Evolutionary conservation across 1,284 basidiomycete species (phyloP).

Genomic region (Tetrapyrgos nigripes): DNA sequence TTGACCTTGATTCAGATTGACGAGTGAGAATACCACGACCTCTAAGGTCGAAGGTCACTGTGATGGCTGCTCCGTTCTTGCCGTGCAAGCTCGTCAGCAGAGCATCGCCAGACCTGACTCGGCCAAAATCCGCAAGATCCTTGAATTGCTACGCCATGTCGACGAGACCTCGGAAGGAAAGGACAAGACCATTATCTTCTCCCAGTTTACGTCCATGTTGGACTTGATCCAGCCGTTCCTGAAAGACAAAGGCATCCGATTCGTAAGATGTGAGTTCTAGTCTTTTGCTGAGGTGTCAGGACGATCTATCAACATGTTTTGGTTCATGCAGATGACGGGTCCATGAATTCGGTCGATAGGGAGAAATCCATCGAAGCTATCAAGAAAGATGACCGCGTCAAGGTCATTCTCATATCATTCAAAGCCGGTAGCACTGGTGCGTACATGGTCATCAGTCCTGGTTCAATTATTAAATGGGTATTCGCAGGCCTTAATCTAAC

Average conservation of each 20-base stretch:
- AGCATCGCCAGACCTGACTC: slow-evolving; percentile 60
- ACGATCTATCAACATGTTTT: slow-evolving; percentile 11
- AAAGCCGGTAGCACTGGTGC: slow-evolving; percentile 91
- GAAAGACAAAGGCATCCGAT: slow-evolving; percentile 61
- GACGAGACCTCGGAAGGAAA: slow-evolving; percentile 62
- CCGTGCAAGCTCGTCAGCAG: slow-evolving; percentile 36
- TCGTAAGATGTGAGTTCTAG: slow-evolving; percentile 80
- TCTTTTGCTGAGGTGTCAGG: slow-evolving; percentile 6
- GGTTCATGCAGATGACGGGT: slow-evolving; percentile 77
- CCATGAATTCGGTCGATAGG: slow-evolving; percentile 80
- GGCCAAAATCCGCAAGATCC: slow-evolving; percentile 88
- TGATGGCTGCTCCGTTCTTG: slow-evolving; percentile 61
- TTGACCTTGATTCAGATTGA: slow-evolving; percentile 5
- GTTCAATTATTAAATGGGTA: slow-evolving; percentile 6
- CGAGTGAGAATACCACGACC: slow-evolving; percentile 10
- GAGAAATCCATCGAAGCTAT: slow-evolving; percentile 81
- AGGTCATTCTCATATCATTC: slow-evolving; percentile 94
- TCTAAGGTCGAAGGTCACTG: slow-evolving; percentile 50
- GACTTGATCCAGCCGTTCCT: slow-evolving; percentile 78
- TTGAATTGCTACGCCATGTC: slow-evolving; percentile 76
- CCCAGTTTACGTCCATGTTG: slow-evolving; percentile 80
- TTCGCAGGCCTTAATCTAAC: slow-evolving; percentile 88
- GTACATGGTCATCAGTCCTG: slow-evolving; percentile 18
- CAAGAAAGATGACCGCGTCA: slow-evolving; percentile 59
- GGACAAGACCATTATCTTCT: slow-evolving; percentile 93